Base-by-base conservation (phyloP, 2,329 filamentous ascomycete species). In the Colletotrichum tabaci region DNA sequence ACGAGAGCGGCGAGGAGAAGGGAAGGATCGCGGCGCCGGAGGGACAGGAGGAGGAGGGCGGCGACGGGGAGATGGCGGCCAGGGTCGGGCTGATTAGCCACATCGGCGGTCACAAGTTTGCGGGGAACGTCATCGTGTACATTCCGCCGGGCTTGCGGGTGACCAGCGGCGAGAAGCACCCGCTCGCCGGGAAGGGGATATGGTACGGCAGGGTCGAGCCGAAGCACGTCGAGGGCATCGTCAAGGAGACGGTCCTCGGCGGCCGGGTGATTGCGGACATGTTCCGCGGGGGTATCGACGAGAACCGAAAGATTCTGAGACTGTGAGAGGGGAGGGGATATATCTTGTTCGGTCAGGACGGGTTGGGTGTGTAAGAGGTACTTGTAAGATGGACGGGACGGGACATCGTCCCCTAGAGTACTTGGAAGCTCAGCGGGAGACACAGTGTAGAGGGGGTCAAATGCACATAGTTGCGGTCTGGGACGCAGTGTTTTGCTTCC, bases 171-270 rank as follows among this genome's bases (percentile, higher is more conserved):
- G 74, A 81, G 73, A 73, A 75, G 12, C 90, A 93, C 78, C 86
- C 89, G 5, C 80, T 95, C 61, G 89, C 88, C 1, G 93, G 93
- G 0, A 89, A 89, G 76, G 93, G 93, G 0, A 88, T 96, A 3
- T 96, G 94, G 94, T 96, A 96, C 79, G 94, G 94, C 0, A 84
- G 94, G 50, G 91, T 96, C 2, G 92, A 92, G 75, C 92, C 93
- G 4, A 88, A 86, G 77, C 89, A 96, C 79, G 93, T 95, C 0
- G 92, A 95, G 78, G 94, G 93, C 0, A 89, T 96, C 57, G 86
- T 96, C 6, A 82, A 85, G 23, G 91, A 94, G 84, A 96, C 94
- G 6, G 82, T 96, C 0, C 55, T 90, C 8, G 85, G 85, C 30
- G 93, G 94, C 0, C 89, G 85, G 40, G 87, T 96, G 0, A 89